Evolutionary conservation across 371 early-diverging fungal species (phyloP).

Genomic region (Mortierella sp.): DNA sequence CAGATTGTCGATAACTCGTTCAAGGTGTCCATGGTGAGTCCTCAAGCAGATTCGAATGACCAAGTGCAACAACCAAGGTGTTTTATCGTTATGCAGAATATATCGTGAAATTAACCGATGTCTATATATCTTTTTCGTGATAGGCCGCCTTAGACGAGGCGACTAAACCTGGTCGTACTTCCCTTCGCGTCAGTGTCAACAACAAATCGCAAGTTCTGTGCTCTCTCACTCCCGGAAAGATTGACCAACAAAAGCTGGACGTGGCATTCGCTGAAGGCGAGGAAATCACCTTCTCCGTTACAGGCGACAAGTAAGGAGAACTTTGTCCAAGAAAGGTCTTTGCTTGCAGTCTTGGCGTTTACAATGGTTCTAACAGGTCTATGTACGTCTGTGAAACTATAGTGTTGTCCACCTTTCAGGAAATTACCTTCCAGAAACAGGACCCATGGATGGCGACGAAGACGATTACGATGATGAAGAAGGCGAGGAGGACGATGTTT

Average conservation of each 20-base stretch:
- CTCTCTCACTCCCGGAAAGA: conserved; percentile 75
- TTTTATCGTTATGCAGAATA: too few species aligned
- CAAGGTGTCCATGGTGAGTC: conserved; percentile 78
- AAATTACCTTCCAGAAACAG: conserved; percentile 70
- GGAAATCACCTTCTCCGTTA: conserved; percentile 76
- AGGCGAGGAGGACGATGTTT: conserved; percentile 22
- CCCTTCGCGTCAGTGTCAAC: conserved; percentile 75
- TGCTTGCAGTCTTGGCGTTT: neutral
- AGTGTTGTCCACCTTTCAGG: conserved; percentile 81
- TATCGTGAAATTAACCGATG: neutral
- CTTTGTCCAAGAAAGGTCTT: neutral
- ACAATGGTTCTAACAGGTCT: neutral
- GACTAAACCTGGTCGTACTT: conserved; percentile 69
- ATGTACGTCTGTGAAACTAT: neutral
- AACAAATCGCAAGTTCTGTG: conserved; percentile 83
- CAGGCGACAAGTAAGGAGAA: conserved; percentile 64
- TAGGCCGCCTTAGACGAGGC: conserved; percentile 82
- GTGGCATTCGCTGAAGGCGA: conserved; percentile 84
- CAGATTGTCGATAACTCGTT: conserved; percentile 83
- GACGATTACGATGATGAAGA: conserved; percentile 15
- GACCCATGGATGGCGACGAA: conserved; percentile 19
- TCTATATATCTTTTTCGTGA: neutral
- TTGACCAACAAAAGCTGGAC: conserved; percentile 76
- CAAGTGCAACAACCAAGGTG: too few species aligned
- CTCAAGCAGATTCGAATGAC: neutral